Base-by-base conservation (phyloP, 345 rosid species). In the Citrus medica region DNA sequence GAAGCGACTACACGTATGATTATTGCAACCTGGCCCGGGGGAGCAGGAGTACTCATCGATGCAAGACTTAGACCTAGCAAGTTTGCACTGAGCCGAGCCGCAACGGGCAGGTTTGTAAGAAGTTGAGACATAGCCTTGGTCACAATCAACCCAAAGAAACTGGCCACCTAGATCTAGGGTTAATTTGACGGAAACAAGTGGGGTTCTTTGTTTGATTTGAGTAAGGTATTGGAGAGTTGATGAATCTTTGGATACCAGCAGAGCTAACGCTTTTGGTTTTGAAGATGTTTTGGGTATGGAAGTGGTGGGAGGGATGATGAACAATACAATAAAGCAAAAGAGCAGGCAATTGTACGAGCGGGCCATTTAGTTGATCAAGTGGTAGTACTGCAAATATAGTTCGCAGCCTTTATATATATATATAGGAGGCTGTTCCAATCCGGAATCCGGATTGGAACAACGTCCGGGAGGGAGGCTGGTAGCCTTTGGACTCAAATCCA, bases 71-170 rank as follows among this genome's bases (percentile, higher is more conserved):
- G 87, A 55, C 6, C 46, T 61, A 9, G 87, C 86, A 33, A 84
- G 72, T 7, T 75, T 61, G 82, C 91, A 88, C 2, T n/a, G 71
- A n/a, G 86, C 70, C 0, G 89, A 88, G n/a, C 76, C 27, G 51
- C 88, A 86, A 7, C 48, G 84, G 5, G 79, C 83, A 0, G 87
- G 72, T 2, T 42, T 69, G 71, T 83, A 85, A 35, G 93, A 67
- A 1, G 91, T 78, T 4, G 93, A 90, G 14, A 80, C 76, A 40
- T 83, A 90, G 66, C 71, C 67, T 7, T 75, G 14, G 4, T 85
- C 83, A 28, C 92, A 88, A 35, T 84, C 79, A 46, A 88, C 86
- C 93, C 90, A 90, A 7, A 80, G 72, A 78, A 24, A 76, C 10
- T 69, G 76, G 9, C 86, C 90, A 4, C 90, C 89, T 5, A 90